Conservation (phyloP, 768 basidiomycete genomes). For the Cyathus striatus region DNA sequence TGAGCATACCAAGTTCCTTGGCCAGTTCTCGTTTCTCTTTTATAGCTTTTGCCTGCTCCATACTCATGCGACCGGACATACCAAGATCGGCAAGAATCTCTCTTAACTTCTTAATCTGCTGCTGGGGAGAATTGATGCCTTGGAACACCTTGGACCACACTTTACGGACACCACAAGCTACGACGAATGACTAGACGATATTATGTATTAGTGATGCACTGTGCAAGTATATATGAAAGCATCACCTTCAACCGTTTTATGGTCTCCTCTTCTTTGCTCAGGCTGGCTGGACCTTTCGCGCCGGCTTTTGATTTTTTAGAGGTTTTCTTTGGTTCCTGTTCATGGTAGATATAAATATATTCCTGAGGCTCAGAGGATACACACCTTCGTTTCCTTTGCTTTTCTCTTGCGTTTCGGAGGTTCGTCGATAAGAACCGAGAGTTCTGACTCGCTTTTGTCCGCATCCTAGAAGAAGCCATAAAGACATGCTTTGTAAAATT, state of each 20-base stretch:
- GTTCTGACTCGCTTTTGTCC: constrained; percentile 49
- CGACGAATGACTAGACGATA: constrained; percentile 51
- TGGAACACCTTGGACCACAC: constrained; percentile 73
- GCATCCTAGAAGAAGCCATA: not conserved
- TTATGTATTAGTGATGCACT: constrained; percentile 1
- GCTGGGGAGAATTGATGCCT: constrained; percentile 42
- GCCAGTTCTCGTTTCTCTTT: constrained; percentile 70
- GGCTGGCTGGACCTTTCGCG: constrained; percentile 20
- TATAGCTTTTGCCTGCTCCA: constrained; percentile 79
- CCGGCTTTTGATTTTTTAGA: constrained; percentile 18
- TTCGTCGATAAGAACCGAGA: constrained; percentile 58
- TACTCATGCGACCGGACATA: constrained; percentile 71
- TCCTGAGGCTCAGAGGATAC: not conserved
- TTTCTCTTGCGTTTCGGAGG: constrained; percentile 41
- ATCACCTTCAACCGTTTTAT: constrained; percentile 71
- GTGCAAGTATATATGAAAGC: not conserved
- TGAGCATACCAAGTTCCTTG: constrained; percentile 65
- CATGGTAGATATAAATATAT: constrained; percentile 11
- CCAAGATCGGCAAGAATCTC: constrained; percentile 67
- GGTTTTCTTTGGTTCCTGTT: constrained; percentile 15
- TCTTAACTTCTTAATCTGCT: constrained; percentile 63
- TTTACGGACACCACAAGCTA: constrained; percentile 75
- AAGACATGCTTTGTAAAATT: not conserved
- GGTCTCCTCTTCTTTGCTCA: constrained; percentile 63
- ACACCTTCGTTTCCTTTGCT: constrained; percentile 26